Percentiles rank a stretch among this genome's conserved stretches.
Conservation (phyloP, 2,329 filamentous ascomycete genomes). For the Aspergillus calidoustus region DNA sequence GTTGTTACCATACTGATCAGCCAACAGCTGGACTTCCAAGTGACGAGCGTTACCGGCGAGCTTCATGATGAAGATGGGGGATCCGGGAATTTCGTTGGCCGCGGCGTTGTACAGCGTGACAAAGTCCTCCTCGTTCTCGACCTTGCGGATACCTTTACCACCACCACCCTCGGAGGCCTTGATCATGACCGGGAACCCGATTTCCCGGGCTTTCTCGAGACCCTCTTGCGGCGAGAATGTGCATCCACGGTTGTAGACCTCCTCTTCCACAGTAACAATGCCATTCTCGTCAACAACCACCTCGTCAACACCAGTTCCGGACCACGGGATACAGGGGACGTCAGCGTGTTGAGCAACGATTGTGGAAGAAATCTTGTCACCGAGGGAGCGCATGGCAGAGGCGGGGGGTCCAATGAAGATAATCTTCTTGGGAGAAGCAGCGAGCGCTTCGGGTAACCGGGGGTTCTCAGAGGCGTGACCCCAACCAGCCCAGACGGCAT, state of each 20-base stretch:
- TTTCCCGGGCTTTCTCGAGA: conserved; percentile 80
- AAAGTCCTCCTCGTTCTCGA: conserved; percentile 82
- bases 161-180: conserved; percentile 99
- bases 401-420: conserved; percentile 98
- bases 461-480: conserved; percentile 99
- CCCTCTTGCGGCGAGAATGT: conserved; percentile 89
- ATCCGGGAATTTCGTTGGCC: conserved; percentile 95
- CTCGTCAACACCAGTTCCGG: conserved; percentile 84
- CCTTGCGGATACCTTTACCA: conserved; percentile 98
- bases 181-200: conserved; percentile 99
- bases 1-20: conserved; percentile 99
- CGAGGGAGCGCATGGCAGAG: conserved; percentile 97
- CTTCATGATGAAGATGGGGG: conserved; percentile 99
- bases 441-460: conserved; percentile 92
- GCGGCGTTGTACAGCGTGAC: conserved; percentile 89
- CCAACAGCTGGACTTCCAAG: conserved; percentile 94
- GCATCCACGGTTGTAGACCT: conserved; percentile 87
- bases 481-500: conserved; percentile 99
- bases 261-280: conserved; percentile 88
- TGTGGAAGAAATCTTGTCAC: conserved; percentile 99
- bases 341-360: conserved; percentile 97
- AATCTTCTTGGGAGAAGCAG: conserved; percentile 96
- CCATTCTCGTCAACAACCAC: conserved; percentile 79
- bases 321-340: conserved; percentile 99
- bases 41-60: conserved; percentile 94